Evolutionary conservation across 2,329 filamentous ascomycete genomes (phyloP), one percentile per base, ranked within the genome.

Genomic region (Colletotrichum graminicola): DNA sequence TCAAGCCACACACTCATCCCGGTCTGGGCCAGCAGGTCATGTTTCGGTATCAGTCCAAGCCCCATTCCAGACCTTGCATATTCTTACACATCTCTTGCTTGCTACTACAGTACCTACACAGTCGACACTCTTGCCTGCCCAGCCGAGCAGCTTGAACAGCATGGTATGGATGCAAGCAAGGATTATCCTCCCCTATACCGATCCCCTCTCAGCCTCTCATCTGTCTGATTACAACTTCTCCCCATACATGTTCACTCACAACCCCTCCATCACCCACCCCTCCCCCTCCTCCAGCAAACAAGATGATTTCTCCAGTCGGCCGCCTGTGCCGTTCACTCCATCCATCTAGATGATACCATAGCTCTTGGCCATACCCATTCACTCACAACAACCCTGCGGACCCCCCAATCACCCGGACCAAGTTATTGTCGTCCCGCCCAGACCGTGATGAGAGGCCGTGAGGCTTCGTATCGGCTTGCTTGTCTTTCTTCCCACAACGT

Each of bases 191-290:
- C 68, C 54, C 59, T 65, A 66, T 56, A 62, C 55, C 61, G 70
- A 71, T 66, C 61, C 47, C 39, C 43, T 45, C 61, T 66, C 60
- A 62, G 70, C 61, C 70, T 71, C 66, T 56, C 60, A 62, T 55
- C 61, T 18, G 55, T 69, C 61, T 69, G 70, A 55, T 62, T 36
- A 66, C 45, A 39, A 66, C 49, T 43, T 34, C 66, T 23, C 26
- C 32, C 23, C 39, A 5, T 14, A 54, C 39, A 32, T 16, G 21
- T 54, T 54, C 29, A 26, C n/a, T 59, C 69, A 72, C 49, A 34
- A 36, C 55, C 56, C 66, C 70, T 65, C 70, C 60, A 71, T 4
- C 21, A 8, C 41, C 47, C 70, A 66, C 41, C 57, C 65, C 59
- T 60, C 39, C 41, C 64, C 65, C 59, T 60, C 59, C 39, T 60